Evolutionary conservation across 2,329 filamentous ascomycete genomes (phyloP).

Genomic region (Gnomoniopsis smithogilvyi): DNA sequence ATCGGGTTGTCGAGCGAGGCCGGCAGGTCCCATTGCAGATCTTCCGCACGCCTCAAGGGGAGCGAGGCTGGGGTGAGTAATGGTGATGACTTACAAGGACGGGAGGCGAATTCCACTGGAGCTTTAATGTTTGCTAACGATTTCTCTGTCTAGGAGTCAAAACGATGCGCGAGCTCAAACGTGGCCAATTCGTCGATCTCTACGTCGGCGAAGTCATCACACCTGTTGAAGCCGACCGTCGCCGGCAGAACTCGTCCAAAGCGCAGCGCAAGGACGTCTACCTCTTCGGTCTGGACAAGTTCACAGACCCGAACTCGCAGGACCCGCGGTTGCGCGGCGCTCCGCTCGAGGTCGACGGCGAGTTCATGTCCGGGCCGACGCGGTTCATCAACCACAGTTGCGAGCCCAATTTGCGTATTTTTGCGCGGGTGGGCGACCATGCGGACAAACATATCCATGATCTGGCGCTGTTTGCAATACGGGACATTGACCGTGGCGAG

Average conservation of each 20-base stretch:
- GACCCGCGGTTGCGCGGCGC: constrained; percentile 54
- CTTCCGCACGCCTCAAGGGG: constrained; percentile 62
- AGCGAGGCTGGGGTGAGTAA: constrained; percentile 68
- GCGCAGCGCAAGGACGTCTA: constrained; percentile 71
- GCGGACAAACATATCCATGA: constrained; percentile 73
- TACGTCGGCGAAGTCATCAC: constrained; percentile 74
- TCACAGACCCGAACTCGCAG: constrained; percentile 54
- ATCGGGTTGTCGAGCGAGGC: constrained; percentile 73
- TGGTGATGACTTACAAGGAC: background rate
- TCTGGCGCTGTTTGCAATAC: constrained; percentile 70
- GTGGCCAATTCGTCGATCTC: constrained; percentile 75
- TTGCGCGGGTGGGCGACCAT: constrained; percentile 74
- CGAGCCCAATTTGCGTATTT: constrained; percentile 75
- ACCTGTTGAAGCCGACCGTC: constrained; percentile 58
- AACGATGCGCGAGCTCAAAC: constrained; percentile 59
- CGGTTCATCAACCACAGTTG: constrained; percentile 84
- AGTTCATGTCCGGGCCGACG: constrained; percentile 74
- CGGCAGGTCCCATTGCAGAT: constrained; percentile 70
- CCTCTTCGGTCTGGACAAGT: constrained; percentile 80
- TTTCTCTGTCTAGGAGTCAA: constrained; percentile 51
- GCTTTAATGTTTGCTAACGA: too few relatives aligned
- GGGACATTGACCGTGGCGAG: constrained; percentile 60
- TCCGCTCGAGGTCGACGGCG: constrained; percentile 64
- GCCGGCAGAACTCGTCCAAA: constrained; percentile 54
- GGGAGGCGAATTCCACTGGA: too few relatives aligned